Evolutionary conservation across 225 moss, liverwort and hornwort genomes (phyloP).

Genomic region (Neckera pumila): DNA sequence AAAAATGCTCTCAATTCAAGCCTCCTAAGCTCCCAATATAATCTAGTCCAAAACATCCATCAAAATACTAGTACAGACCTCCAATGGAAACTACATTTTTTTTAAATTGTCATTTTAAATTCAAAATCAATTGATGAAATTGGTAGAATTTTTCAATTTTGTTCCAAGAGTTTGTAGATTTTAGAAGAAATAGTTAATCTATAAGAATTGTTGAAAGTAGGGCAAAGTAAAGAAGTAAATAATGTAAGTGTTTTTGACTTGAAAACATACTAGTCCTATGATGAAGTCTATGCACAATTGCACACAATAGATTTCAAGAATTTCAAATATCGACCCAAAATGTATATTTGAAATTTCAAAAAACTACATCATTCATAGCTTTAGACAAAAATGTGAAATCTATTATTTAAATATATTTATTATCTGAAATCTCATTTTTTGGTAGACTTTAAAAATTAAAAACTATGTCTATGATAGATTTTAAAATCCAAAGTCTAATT

Average conservation of each 20-base stretch:
- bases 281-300: neutral
- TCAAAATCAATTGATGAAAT: neutral
- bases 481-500: too few species aligned
- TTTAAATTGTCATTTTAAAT: accelerated
- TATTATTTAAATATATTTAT: accelerated
- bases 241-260: neutral
- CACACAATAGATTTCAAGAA: neutral
- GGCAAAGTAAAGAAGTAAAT: neutral
- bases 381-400: accelerated
- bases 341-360: too few species aligned
- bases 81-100: too few species aligned
- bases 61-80: neutral
- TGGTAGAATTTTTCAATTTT: neutral
- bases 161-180: neutral
- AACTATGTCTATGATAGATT: neutral
- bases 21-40: neutral
- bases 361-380: accelerated
- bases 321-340: neutral
- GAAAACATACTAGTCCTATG: accelerated
- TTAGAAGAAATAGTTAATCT: neutral
- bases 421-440: neutral
- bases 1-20: neutral
- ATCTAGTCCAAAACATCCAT: neutral
- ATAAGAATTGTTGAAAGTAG: neutral
- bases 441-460: neutral